Evolutionary conservation across 345 rosid genomes (phyloP).

Genomic region (Eutrema japonicum): DNA sequence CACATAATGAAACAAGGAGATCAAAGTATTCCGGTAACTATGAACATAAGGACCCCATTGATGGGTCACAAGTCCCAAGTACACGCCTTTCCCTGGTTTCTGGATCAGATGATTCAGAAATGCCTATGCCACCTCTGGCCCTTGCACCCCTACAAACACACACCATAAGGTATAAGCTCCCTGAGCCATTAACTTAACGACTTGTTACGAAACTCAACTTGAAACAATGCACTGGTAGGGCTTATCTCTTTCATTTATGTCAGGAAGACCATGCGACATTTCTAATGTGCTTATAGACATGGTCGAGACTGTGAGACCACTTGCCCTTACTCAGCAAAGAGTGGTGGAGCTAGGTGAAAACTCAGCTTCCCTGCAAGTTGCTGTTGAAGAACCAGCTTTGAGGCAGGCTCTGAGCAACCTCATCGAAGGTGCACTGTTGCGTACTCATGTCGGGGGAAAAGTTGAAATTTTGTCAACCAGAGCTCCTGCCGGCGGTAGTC

Average conservation of each 20-base stretch:
- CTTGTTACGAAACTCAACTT: conserved; percentile 15
- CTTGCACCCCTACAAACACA: conserved; percentile 63
- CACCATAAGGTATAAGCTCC: conserved; percentile 63
- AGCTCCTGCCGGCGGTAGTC: conserved; percentile 87
- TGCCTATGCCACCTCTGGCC: conserved; percentile 92
- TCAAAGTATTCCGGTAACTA: conserved; percentile 53
- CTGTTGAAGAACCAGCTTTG: conserved; percentile 83
- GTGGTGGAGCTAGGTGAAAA: conserved; percentile 59
- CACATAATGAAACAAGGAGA: conserved; percentile 53
- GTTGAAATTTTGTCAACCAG: conserved; percentile 67
- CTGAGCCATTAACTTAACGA: neutral
- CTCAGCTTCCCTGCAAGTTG: conserved; percentile 65
- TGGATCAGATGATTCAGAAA: conserved; percentile 64
- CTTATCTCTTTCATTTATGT: conserved; percentile 64
- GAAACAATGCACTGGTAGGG: conserved; percentile 14
- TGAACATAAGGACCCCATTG: conserved; percentile 38
- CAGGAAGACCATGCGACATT: conserved; percentile 94
- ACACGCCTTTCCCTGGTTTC: conserved; percentile 48
- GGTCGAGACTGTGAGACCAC: conserved; percentile 79
- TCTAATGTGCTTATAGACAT: conserved; percentile 74
- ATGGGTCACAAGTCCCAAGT: conserved; percentile 41
- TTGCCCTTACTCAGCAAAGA: conserved; percentile 80
- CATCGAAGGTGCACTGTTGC: conserved; percentile 93
- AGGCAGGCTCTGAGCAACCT: conserved; percentile 94
- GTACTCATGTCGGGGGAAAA: conserved; percentile 80